Conservation (phyloP, 257 asterid species). For the Datura wrightii region DNA sequence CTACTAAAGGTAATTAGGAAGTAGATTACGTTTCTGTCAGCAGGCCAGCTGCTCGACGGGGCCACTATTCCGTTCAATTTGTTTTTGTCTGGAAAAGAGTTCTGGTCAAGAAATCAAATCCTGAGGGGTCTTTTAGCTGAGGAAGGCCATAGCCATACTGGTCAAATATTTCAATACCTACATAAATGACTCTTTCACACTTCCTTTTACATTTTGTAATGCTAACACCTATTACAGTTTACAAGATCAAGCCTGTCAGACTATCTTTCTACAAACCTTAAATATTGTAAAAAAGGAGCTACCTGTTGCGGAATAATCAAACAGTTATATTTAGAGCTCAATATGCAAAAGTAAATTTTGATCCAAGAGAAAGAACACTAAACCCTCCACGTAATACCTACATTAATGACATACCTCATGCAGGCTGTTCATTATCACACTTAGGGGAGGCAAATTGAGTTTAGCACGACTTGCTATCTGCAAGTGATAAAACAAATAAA, state of each 20-base stretch:
- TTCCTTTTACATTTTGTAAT: background rate
- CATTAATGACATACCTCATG: slow-evolving; percentile 53
- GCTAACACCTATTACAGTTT: slow-evolving; percentile 1
- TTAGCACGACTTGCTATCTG: slow-evolving; percentile 90
- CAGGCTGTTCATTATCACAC: slow-evolving; percentile 52
- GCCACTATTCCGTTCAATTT: background rate
- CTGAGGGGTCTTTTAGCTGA: background rate
- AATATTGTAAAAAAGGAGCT: background rate
- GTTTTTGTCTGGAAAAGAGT: background rate
- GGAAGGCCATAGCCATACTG: background rate
- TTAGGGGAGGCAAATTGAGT: slow-evolving; percentile 68
- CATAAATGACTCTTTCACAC: background rate
- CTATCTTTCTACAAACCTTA: slow-evolving; percentile 5
- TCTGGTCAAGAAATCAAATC: slow-evolving; percentile 9
- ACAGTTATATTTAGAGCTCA: background rate
- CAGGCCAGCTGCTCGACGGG: background rate
- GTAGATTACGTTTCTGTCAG: background rate
- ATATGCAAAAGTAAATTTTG: background rate
- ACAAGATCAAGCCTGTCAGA: background rate
- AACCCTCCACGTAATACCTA: background rate
- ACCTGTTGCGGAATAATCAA: background rate
- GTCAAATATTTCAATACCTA: slow-evolving; percentile 18
- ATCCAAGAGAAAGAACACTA: slow-evolving; percentile 12
- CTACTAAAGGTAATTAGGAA: background rate
- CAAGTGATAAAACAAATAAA: slow-evolving; percentile 31